Evolutionary conservation across 176 grass and related monocot species (phyloP).

Genomic region (Calamus simplicifolius): DNA sequence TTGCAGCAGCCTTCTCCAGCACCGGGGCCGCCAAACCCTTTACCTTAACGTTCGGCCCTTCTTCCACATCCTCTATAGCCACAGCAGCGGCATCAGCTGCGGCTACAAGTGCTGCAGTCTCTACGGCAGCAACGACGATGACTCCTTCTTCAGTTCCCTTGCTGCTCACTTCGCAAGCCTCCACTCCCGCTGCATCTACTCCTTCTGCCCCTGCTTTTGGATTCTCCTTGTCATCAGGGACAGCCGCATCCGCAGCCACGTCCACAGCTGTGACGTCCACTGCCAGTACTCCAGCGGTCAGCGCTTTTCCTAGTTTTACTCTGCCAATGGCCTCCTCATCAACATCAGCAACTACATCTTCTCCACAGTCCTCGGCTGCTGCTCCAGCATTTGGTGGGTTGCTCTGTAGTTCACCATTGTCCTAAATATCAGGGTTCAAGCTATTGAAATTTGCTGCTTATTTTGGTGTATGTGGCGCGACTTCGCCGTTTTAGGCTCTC

Average conservation of each 20-base stretch:
- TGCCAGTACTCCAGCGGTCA: slow-evolving; percentile 21
- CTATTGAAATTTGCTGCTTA: too few species aligned
- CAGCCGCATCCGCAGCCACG: slow-evolving; percentile 34
- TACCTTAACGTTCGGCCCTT: slow-evolving; percentile 32
- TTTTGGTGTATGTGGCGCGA: too few species aligned
- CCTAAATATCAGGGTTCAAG: too few species aligned
- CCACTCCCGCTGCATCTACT: slow-evolving; percentile 22
- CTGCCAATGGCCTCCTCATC: slow-evolving; percentile 30
- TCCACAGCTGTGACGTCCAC: slow-evolving; percentile 24
- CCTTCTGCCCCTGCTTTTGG: slow-evolving; percentile 39
- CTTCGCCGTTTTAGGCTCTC: too few species aligned
- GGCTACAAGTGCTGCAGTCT: slow-evolving; percentile 17
- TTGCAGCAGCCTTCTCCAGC: slow-evolving; percentile 29
- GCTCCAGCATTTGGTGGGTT: slow-evolving; percentile 51
- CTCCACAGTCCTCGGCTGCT: slow-evolving; percentile 21
- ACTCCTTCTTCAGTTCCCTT: slow-evolving; percentile 32
- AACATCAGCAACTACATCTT: slow-evolving; percentile 5
- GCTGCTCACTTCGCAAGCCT: slow-evolving; percentile 33
- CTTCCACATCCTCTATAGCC: slow-evolving; percentile 30
- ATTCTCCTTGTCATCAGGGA: slow-evolving; percentile 21
- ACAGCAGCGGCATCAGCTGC: slow-evolving; percentile 25
- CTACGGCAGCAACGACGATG: slow-evolving; percentile 13
- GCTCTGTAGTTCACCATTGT: background rate
- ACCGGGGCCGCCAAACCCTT: slow-evolving; percentile 22
- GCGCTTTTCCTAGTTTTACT: slow-evolving; percentile 53